phyloP scores from a whole-genome alignment of 768 basidiomycete species.

The Xerocomus potaroensis region DNA sequence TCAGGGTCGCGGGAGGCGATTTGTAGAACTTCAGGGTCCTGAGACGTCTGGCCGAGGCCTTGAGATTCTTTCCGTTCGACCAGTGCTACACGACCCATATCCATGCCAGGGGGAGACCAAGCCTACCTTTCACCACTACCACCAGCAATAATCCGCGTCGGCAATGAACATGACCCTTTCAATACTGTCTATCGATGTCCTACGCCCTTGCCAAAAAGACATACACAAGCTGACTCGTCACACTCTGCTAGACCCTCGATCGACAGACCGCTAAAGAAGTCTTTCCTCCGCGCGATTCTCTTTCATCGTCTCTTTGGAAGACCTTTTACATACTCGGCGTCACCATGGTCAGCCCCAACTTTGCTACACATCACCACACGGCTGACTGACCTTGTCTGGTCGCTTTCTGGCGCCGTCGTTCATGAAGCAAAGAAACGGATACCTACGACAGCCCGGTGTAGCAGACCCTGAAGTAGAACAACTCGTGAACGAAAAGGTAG shows the following conservation, averaged over 20 bases:
- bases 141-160: background rate
- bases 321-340: slow-evolving; percentile 79
- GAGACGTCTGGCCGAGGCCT: too few species aligned
- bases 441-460: slow-evolving; percentile 59
- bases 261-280: slow-evolving; percentile 70
- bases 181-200: slow-evolving; percentile 31
- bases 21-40: too few species aligned
- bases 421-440: background rate
- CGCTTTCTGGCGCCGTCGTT: background rate
- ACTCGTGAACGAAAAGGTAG: slow-evolving; percentile 72
- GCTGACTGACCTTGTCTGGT: slow-evolving; percentile 2
- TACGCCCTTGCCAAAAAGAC: slow-evolving; percentile 8
- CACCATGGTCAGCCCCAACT: slow-evolving; percentile 58
- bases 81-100: too few species aligned
- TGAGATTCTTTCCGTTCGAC: too few species aligned
- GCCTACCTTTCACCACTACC: background rate
- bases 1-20: too few species aligned
- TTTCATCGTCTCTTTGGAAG: slow-evolving; percentile 81
- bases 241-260: slow-evolving; percentile 68
- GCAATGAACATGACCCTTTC: slow-evolving; percentile 26
- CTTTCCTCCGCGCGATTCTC: slow-evolving; percentile 77
- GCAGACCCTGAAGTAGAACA: slow-evolving; percentile 67
- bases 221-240: background rate
- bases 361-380: background rate
- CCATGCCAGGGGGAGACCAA: background rate